These are phyloP conservation scores for Pelargonium australe DNA, from an alignment of 441 rosid species.

Conservation along the genomic window DNA sequence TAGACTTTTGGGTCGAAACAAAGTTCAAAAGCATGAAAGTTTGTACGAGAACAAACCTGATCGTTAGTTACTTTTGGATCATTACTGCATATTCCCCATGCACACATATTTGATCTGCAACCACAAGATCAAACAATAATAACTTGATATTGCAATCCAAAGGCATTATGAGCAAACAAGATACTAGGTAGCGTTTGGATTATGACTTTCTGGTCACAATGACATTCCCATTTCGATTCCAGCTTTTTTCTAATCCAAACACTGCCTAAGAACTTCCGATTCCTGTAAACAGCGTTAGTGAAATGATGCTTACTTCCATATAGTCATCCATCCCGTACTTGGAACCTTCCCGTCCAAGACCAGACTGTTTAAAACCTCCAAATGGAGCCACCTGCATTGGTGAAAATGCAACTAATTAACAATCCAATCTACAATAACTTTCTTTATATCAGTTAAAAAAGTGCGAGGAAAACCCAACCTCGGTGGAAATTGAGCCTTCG, in stretches of 20 bases:
- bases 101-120: background rate
- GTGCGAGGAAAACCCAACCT: conserved; percentile 34
- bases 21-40: too few relatives aligned
- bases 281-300: background rate
- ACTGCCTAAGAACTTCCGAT: background rate
- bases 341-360: conserved; percentile 4
- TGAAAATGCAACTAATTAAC: background rate
- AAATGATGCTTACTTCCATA: conserved; percentile 50
- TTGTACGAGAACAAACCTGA: background rate
- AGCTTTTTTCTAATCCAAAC: too few relatives aligned
- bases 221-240: too few relatives aligned
- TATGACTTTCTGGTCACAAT: too few relatives aligned
- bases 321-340: background rate
- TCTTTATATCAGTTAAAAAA: background rate
- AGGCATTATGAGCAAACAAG: background rate
- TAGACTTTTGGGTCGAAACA: too few relatives aligned
- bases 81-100: background rate
- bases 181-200: background rate
- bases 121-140: background rate
- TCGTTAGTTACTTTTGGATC: background rate
- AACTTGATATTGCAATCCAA: background rate
- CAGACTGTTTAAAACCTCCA: conserved; percentile 86
- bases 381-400: conserved; percentile 23
- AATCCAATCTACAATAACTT: background rate
- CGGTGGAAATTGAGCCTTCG: conserved; percentile 86